phyloP scores from a whole-genome alignment of 2,329 filamentous ascomycete genomes.

The Plectosphaerella sp. region DNA sequence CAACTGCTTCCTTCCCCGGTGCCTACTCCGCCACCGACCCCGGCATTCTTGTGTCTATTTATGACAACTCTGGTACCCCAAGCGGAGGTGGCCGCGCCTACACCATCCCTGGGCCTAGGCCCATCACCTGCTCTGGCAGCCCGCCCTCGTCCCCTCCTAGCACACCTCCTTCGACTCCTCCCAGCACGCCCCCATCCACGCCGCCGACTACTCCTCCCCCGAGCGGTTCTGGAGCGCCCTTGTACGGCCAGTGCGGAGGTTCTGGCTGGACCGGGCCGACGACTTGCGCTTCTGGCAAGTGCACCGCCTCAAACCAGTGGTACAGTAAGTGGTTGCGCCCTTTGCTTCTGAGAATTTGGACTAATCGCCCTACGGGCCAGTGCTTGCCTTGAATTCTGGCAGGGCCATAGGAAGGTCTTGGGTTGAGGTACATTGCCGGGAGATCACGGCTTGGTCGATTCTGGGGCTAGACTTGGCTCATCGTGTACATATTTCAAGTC shows the following conservation, averaged over 20 bases:
- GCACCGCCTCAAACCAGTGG: conserved; percentile 18
- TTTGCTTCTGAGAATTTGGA: background rate
- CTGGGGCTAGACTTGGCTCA: no score
- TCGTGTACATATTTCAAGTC: no score
- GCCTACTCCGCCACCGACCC: conserved; percentile 18
- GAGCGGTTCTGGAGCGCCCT: conserved; percentile 4
- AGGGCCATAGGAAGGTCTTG: no score
- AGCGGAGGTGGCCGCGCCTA: conserved; percentile 22
- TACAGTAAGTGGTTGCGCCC: conserved; percentile 16
- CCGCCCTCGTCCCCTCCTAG: background rate
- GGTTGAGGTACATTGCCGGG: no score
- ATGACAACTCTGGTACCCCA: conserved; percentile 19
- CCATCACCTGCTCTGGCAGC: conserved; percentile 4
- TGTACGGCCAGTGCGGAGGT: conserved; percentile 18
- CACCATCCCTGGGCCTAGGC: conserved; percentile 26
- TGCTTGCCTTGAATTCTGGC: background rate
- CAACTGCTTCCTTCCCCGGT: conserved; percentile 20
- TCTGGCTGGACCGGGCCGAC: conserved; percentile 18
- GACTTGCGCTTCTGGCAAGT: conserved; percentile 19
- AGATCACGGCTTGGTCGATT: no score
- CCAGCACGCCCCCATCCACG: conserved; percentile 2
- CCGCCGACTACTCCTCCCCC: conserved; percentile 6
- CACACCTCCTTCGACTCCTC: background rate
- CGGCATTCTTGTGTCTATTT: conserved; percentile 23
- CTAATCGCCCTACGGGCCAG: background rate